Base-by-base conservation (phyloP, 768 basidiomycete genomes). In the Agaricus sinodeliciosus region DNA sequence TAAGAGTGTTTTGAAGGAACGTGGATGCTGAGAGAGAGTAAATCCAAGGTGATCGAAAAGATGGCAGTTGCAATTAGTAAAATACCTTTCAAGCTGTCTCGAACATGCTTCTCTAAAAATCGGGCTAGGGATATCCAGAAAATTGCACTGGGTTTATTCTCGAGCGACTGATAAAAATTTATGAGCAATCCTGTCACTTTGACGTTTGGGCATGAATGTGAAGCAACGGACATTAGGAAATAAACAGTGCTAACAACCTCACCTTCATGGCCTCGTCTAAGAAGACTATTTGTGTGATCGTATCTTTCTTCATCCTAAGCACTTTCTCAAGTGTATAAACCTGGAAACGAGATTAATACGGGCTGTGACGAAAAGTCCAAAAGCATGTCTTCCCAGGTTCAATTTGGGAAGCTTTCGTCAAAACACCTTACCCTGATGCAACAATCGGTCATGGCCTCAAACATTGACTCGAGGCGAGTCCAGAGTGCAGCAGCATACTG, bases 271-370 rank as follows among this genome's bases (percentile, higher is more conserved):
- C 91, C 64, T 94, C 94, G 48, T 96, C 94, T 25, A 98, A 69
- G 68, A 98, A 98, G 2, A 87, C 71, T 0, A 77, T 69, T 54
- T 90, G 86, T 0, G 89, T 84, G 31, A 78, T 71, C 0, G 85
- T 73, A 63, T 98, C 94, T 65, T 81, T 87, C 73, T 97, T 97
- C 62, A 95, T 67, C 61, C 80, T 83, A 34, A 98, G 72, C 2
- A 98, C 95, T 62, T 93, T 96, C 69, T 98, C 95, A 4, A 99
- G 79, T 0, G 87, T 88, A 66, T 98, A 95, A 5, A 98, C 91
- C 92, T 94, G 58, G 47, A 4, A 36, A 22, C 11, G 54, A 6
- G 9, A n/a, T 43, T 27, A 0, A 26, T 18, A 22, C 40, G 2
- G 4, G 58, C 25, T 37, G 19, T 18, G 12, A 26, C 2, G 12